These are phyloP conservation scores for Barnettozyma pratensis DNA, from an alignment of 805 yeast genomes.

Conservation along the genomic window DNA sequence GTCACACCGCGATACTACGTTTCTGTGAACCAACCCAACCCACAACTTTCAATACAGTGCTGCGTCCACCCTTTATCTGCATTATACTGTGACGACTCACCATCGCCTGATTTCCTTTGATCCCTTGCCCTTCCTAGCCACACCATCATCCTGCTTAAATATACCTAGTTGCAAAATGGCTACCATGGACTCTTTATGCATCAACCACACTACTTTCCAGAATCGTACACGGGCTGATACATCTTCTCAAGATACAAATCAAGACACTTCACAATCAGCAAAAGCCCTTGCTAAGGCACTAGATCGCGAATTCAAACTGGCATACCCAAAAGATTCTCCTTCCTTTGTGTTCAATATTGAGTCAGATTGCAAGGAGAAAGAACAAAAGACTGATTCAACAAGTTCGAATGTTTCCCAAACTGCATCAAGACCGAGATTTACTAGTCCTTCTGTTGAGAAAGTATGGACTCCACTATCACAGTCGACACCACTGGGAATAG, in stretches of 20 bases:
- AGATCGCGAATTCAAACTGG: neutral
- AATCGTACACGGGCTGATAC: neutral
- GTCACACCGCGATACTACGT: too few relatives aligned
- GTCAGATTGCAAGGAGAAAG: too few relatives aligned
- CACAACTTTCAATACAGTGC: too few relatives aligned
- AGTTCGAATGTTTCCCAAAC: neutral
- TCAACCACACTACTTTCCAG: neutral
- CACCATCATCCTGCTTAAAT: neutral
- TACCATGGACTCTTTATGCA: neutral
- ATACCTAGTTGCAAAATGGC: neutral
- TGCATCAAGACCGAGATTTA: neutral
- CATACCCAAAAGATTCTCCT: neutral
- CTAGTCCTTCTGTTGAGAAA: constrained; percentile 14
- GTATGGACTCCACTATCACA: constrained; percentile 23
- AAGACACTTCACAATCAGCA: neutral
- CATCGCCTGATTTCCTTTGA: too few relatives aligned
- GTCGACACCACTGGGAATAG: constrained; percentile 22
- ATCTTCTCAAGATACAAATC: neutral
- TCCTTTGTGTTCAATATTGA: neutral
- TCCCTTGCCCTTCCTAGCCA: neutral
- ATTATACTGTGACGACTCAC: too few relatives aligned
- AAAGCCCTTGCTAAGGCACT: neutral
- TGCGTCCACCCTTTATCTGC: too few relatives aligned
- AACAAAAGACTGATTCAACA: too few relatives aligned
- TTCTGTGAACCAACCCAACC: too few relatives aligned